Percentiles rank a stretch among this genome's conserved stretches.
These are phyloP conservation scores for Camellia sinensis DNA, from an alignment of 148 eudicot species.

Conservation along the genomic window DNA sequence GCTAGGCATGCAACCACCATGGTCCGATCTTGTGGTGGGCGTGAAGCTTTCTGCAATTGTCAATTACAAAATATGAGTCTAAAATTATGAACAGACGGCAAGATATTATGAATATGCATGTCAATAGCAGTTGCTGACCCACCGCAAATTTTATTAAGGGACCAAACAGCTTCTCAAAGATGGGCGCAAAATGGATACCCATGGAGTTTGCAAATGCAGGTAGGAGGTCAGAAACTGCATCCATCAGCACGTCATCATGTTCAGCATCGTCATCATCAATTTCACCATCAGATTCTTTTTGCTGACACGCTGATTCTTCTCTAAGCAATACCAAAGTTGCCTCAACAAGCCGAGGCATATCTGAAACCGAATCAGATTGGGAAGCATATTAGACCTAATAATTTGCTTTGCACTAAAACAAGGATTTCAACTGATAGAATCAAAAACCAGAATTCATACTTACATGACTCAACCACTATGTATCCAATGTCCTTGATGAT, in stretches of 20 bases:
- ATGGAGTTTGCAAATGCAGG: slow-evolving; percentile 91
- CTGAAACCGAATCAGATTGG: slow-evolving; percentile 27
- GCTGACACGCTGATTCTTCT: slow-evolving; percentile 77
- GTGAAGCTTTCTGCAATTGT: slow-evolving; percentile 72
- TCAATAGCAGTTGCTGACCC: slow-evolving; percentile 22
- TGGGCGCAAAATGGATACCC: slow-evolving; percentile 88
- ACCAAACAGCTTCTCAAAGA: slow-evolving; percentile 62
- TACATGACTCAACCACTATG: slow-evolving; percentile 74
- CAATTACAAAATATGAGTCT: slow-evolving; percentile 14
- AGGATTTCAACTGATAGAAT: background rate
- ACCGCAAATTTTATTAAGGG: slow-evolving; percentile 95
- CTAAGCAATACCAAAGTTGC: slow-evolving; percentile 66
- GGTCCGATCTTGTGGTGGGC: slow-evolving; percentile 92
- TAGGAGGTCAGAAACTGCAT: slow-evolving; percentile 97
- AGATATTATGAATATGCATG: background rate
- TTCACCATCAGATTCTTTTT: slow-evolving; percentile 84
- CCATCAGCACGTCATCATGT: slow-evolving; percentile 97
- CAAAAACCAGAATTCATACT: slow-evolving; percentile 26
- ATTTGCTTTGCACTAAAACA: slow-evolving; percentile 5
- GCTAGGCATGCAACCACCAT: slow-evolving; percentile 30
- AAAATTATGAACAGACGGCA: background rate
- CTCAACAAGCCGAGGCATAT: slow-evolving; percentile 73
- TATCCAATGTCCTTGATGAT: slow-evolving; percentile 68
- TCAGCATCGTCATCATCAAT: slow-evolving; percentile 67
- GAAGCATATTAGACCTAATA: slow-evolving; percentile 12